These are phyloP conservation scores for Pseudoscleropodium purum DNA, from an alignment of 225 moss, liverwort and hornwort genomes.

Conservation along the genomic window DNA sequence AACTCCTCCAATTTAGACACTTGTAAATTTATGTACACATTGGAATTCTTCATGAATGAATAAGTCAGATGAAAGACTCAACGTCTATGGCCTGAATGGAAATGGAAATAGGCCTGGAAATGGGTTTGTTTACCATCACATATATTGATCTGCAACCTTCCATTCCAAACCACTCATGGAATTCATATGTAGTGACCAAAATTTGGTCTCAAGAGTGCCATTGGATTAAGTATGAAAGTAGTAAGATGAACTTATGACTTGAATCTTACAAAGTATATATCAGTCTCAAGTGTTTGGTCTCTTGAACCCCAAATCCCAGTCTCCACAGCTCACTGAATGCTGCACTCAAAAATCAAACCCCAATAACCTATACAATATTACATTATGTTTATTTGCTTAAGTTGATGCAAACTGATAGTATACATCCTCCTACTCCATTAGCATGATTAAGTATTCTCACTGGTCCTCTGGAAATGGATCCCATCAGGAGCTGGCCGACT, in stretches of 20 bases:
- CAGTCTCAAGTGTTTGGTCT: too few relatives aligned
- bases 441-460: neutral
- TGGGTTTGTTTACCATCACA: neutral
- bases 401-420: neutral
- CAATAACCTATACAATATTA: too few relatives aligned
- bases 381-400: neutral
- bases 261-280: neutral
- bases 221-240: neutral
- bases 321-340: neutral
- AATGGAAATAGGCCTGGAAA: neutral
- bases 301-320: neutral
- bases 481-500: too few relatives aligned
- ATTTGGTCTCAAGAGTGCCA: neutral
- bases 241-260: neutral
- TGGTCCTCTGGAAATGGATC: neutral
- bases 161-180: neutral
- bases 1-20: neutral
- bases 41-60: neutral
- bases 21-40: neutral
- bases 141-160: neutral
- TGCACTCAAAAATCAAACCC: neutral
- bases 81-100: too few relatives aligned
- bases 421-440: neutral
- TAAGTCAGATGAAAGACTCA: neutral
- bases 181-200: neutral